A percentile compares a stretch with the other conserved stretches of the same genome.
Evolutionary conservation across 345 rosid genomes (phyloP).

Genomic region (Brassica cretica): DNA sequence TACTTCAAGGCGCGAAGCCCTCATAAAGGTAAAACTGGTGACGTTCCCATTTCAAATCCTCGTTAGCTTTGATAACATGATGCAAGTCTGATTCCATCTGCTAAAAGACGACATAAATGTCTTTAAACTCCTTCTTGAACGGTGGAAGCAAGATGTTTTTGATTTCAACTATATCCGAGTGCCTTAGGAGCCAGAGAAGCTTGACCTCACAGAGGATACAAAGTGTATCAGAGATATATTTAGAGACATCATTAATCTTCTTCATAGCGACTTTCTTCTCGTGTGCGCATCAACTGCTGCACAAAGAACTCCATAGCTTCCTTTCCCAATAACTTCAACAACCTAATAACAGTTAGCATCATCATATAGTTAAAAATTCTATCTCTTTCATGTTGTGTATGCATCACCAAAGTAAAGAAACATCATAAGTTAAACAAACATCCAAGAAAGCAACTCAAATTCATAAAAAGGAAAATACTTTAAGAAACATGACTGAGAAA

Average conservation of each 20-base stretch:
- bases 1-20: slow-evolving; percentile 93
- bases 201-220: slow-evolving; percentile 89
- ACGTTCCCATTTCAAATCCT: slow-evolving; percentile 87
- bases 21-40: slow-evolving; percentile 95
- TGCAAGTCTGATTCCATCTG: slow-evolving; percentile 98
- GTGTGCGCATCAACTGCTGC: slow-evolving; percentile 73
- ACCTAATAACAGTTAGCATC: slow-evolving; percentile 78
- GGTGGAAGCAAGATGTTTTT: slow-evolving; percentile 92
- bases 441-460: background rate
- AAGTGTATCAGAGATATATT: slow-evolving; percentile 79
- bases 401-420: background rate
- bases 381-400: slow-evolving; percentile 62
- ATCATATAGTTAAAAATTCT: slow-evolving; percentile 74
- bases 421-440: background rate
- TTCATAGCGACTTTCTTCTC: slow-evolving; percentile 47
- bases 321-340: slow-evolving; percentile 52
- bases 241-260: slow-evolving; percentile 84
- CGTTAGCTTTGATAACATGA: slow-evolving; percentile 96
- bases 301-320: slow-evolving; percentile 98
- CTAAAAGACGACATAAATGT: slow-evolving; percentile 88
- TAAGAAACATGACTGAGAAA: background rate
- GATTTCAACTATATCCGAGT: slow-evolving; percentile 92
- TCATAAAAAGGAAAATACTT: background rate
- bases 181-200: slow-evolving; percentile 74
- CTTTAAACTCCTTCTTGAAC: slow-evolving; percentile 87